Evolutionary conservation across 2,329 filamentous ascomycete species (phyloP).

Genomic region (Microcyclospora tardicrescens): DNA sequence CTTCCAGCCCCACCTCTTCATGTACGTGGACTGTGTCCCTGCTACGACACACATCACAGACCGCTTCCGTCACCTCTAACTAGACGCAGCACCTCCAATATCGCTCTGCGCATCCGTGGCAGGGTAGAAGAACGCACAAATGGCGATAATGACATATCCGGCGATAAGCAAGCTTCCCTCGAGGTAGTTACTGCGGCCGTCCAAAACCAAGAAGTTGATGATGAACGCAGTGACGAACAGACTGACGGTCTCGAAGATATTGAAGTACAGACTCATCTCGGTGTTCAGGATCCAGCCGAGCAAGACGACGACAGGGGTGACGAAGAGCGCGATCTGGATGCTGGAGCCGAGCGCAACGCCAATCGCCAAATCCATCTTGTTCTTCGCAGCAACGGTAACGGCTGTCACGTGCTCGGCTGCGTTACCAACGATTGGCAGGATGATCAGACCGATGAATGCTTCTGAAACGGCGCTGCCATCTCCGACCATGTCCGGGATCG

Average conservation of each 20-base stretch:
- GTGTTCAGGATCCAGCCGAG: constrained; percentile 67
- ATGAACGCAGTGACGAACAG: constrained; percentile 73
- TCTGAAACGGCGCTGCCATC: constrained; percentile 46
- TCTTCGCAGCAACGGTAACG: constrained; percentile 66
- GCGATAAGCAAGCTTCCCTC: constrained; percentile 66
- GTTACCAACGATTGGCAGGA: constrained; percentile 72
- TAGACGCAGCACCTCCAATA: constrained; percentile 27
- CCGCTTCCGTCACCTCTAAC: background rate
- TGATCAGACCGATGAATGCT: constrained; percentile 67
- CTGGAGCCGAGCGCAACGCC: constrained; percentile 68
- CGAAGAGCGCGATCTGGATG: constrained; percentile 69
- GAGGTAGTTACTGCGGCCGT: constrained; percentile 72
- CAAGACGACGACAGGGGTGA: constrained; percentile 63
- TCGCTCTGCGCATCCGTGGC: constrained; percentile 27
- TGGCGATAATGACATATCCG: constrained; percentile 66
- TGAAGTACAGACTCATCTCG: constrained; percentile 53
- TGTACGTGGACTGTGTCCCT: no score
- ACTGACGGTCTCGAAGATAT: constrained; percentile 51
- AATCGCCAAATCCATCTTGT: constrained; percentile 75
- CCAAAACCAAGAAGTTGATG: constrained; percentile 74
- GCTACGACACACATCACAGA: no score
- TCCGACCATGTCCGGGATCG: constrained; percentile 55
- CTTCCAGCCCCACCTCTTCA: no score
- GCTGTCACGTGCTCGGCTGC: constrained; percentile 72
- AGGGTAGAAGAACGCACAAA: constrained; percentile 39